Evolutionary conservation across 1,139 yeast genomes (phyloP).

Genomic region (Kodamaea alishanica): DNA sequence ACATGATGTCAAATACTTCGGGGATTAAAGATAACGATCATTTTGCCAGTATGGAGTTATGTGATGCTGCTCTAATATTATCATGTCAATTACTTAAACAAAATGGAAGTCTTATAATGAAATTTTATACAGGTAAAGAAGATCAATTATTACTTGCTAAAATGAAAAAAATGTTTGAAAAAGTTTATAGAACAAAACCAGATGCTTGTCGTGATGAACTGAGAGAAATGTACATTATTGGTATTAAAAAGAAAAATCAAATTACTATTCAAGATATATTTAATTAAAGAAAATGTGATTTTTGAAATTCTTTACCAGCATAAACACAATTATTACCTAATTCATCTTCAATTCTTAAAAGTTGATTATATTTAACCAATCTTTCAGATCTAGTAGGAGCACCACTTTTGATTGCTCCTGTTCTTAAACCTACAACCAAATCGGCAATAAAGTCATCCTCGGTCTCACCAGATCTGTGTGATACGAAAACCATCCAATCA

Average conservation of each 20-base stretch:
- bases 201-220: constrained; percentile 37
- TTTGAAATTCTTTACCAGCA: constrained; percentile 2
- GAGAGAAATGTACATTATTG: constrained; percentile 39
- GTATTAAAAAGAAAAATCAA: constrained; percentile 17
- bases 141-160: constrained; percentile 25
- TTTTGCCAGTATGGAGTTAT: constrained; percentile 44
- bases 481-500: constrained; percentile 4
- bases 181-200: constrained; percentile 35
- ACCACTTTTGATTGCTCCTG: constrained; percentile 6
- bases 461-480: constrained; percentile 5
- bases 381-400: constrained; percentile 8
- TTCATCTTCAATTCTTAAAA: constrained; percentile 6
- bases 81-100: constrained; percentile 26
- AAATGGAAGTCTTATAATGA: constrained; percentile 39
- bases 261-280: constrained; percentile 7
- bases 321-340: constrained; percentile 5
- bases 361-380: constrained; percentile 5
- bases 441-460: constrained; percentile 6
- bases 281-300: constrained; percentile 11
- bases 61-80: constrained; percentile 36
- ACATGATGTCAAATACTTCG: constrained; percentile 48
- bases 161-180: constrained; percentile 28
- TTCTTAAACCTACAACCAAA: constrained; percentile 4
- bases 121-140: constrained; percentile 42
- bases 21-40: constrained; percentile 44